Evolutionary conservation across 495 filamentous ascomycete genomes (phyloP), one percentile per base, ranked within the genome.

Genomic region (Chaetomidium leptoderma): DNA sequence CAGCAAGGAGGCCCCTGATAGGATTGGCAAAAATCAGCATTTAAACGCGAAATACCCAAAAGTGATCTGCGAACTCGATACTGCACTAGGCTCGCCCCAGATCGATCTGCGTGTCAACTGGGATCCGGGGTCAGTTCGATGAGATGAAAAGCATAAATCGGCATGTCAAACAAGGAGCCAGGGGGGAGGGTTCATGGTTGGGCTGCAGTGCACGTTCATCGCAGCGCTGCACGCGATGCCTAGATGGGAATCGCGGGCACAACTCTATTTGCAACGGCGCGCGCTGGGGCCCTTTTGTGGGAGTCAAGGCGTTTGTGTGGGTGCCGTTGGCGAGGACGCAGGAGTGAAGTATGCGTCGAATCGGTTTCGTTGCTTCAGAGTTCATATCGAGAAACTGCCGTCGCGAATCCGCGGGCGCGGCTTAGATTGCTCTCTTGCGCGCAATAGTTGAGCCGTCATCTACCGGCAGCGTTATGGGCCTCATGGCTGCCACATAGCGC

Each of bases 31-130:
- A 48, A 48, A 48, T 32, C 26, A 48, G 27, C 45, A 48, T 48
- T 48, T 48, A 48, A 30, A 48, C 45, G 45, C 21, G 26, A 32
- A 11, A 5, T 48, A 21, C 27, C 45, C 27, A 33, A 29, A 4
- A 4, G 16, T 9, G 50, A 42, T 42, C 23, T 21, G 16, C 50
- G 36, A 8, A 9, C 13, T 11, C 2, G 17, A 21, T 48, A 32
- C 45, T 48, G 27, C 6, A 33, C 45, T 48, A 8, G 45, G 45
- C 9, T 17, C 19, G 32, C 47, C 32, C 47, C 47, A 50, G 47
- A 48, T 50, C 47, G 47, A 50, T 50, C 47, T 36, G 47, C 32
- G 35, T 30, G 16, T 29, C 21, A 53, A 19, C 32, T 13, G 47
- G 50, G 26, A 42, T 30, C 13, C 8, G 16, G 35, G 36, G n/a